phyloP scores from a whole-genome alignment of 2,329 filamentous ascomycete species.

The Rutstroemia sp. region DNA sequence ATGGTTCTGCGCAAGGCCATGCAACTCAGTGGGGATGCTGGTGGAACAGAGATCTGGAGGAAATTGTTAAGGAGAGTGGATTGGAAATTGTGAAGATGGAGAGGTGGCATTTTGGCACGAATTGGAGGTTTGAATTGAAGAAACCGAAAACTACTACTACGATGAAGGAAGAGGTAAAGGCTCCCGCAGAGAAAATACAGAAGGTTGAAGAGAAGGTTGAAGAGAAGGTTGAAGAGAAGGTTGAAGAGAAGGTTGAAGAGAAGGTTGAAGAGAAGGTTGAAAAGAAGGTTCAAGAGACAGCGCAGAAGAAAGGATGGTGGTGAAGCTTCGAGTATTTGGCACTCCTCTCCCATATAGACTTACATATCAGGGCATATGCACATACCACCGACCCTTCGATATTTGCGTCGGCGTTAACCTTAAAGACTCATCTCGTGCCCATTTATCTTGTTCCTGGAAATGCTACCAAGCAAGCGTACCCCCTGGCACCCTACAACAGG shows the following conservation, averaged over 20 bases:
- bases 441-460: no score
- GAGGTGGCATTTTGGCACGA: constrained; percentile 48
- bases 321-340: no score
- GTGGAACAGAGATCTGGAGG: constrained; percentile 59
- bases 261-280: no score
- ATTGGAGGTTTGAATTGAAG: constrained; percentile 49
- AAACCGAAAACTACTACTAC: constrained; percentile 15
- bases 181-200: background rate
- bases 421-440: no score
- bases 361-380: no score
- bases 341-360: background rate
- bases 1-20: constrained; percentile 47
- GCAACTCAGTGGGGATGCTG: constrained; percentile 57
- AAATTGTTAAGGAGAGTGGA: constrained; percentile 47
- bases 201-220: no score
- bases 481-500: no score
- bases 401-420: no score
- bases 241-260: background rate
- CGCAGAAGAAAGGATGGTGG: no score
- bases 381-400: no score
- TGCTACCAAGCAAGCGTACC: no score
- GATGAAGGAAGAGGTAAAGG: background rate
- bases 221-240: background rate
- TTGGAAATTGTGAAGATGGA: constrained; percentile 49
- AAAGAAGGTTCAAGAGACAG: background rate